Percentiles rank a stretch among this genome's conserved stretches.
phyloP scores from a whole-genome alignment of 2,329 filamentous ascomycete genomes.

The Westerdykella ornata region DNA sequence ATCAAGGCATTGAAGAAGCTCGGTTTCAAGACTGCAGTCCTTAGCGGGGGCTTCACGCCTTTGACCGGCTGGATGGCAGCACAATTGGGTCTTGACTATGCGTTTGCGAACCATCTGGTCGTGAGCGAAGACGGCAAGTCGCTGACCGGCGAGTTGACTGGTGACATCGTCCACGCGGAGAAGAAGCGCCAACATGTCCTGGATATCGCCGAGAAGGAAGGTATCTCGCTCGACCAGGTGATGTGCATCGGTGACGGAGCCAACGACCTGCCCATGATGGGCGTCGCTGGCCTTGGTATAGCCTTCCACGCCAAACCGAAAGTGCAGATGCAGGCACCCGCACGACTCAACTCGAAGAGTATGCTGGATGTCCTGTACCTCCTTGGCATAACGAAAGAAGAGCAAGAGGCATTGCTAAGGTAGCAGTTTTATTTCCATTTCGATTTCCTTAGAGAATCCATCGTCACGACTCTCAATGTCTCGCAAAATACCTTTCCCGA shows the following conservation, averaged over 20 bases:
- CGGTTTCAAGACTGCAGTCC: slow-evolving; percentile 80
- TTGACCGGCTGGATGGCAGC: slow-evolving; percentile 79
- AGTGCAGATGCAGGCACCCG: slow-evolving; percentile 70
- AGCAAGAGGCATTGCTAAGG: slow-evolving; percentile 48
- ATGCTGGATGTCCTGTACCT: slow-evolving; percentile 67
- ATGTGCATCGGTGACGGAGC: slow-evolving; percentile 75
- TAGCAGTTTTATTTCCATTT: slow-evolving; percentile 10
- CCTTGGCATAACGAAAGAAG: slow-evolving; percentile 63
- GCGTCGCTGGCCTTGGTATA: slow-evolving; percentile 65
- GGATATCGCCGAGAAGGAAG: slow-evolving; percentile 63
- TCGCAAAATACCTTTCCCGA: too few relatives aligned
- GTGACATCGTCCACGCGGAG: slow-evolving; percentile 68
- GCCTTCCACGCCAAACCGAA: slow-evolving; percentile 80
- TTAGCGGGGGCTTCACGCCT: slow-evolving; percentile 88
- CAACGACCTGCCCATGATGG: slow-evolving; percentile 77
- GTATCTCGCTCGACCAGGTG: slow-evolving; percentile 58
- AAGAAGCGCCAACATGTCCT: slow-evolving; percentile 65
- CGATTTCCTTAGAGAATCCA: not conserved
- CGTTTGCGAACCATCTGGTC: slow-evolving; percentile 77
- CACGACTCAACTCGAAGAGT: slow-evolving; percentile 63
- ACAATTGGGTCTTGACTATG: slow-evolving; percentile 78
- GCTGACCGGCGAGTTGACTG: slow-evolving; percentile 66
- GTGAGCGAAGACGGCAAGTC: slow-evolving; percentile 48
- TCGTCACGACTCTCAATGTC: too few relatives aligned
- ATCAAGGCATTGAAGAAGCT: slow-evolving; percentile 67